phyloP scores from a whole-genome alignment of 2,329 filamentous ascomycete genomes.

The Fusarium aywerte region DNA sequence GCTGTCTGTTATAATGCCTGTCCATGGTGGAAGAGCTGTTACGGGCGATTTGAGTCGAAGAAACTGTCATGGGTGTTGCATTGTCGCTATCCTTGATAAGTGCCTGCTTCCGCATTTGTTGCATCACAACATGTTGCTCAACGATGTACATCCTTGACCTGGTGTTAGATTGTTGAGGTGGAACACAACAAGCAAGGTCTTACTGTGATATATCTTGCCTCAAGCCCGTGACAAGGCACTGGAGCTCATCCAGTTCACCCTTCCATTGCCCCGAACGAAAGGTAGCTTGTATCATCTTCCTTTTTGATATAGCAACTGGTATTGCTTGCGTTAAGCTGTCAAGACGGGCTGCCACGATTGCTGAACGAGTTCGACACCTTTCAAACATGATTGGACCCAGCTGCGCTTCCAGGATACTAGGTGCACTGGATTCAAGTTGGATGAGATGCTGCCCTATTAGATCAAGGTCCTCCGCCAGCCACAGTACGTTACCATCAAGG shows the following conservation, averaged over 20 bases:
- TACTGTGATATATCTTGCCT: constrained; percentile 6
- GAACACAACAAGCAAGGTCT: not conserved
- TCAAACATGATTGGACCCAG: constrained; percentile 12
- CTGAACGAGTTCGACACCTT: not conserved
- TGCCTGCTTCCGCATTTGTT: not conserved
- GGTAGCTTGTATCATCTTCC: not conserved
- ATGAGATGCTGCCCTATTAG: not conserved
- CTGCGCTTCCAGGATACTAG: not conserved
- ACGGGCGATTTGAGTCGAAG: not conserved
- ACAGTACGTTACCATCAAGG: not conserved
- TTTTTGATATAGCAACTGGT: not conserved
- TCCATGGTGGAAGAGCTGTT: not conserved
- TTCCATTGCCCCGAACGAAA: constrained; percentile 15
- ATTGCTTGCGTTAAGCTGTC: not conserved
- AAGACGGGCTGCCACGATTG: not conserved
- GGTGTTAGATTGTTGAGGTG: not conserved
- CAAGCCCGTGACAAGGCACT: not conserved
- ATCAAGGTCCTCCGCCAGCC: not conserved
- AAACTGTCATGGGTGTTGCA: accelerated
- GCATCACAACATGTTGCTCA: not conserved
- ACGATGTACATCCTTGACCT: not conserved
- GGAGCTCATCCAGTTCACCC: not conserved
- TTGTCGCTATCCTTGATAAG: not conserved
- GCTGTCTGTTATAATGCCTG: not conserved
- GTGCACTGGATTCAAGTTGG: not conserved